Evolutionary conservation across 352 stramenopile species (phyloP).

Genomic region (Thalassiosira hispida): DNA sequence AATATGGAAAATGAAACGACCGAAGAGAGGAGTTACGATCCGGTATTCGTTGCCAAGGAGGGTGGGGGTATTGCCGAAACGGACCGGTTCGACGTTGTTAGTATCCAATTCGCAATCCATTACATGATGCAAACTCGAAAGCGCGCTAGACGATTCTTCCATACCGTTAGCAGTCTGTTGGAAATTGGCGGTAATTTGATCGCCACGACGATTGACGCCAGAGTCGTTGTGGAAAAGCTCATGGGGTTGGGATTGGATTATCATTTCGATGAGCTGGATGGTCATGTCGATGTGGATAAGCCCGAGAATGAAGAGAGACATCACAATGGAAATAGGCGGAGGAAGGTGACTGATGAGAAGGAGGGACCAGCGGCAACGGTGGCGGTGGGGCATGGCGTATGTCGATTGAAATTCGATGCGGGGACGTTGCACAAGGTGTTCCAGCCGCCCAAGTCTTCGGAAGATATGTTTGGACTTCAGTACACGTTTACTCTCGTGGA

Average conservation of each 20-base stretch:
- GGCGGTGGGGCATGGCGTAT: conserved; percentile 66
- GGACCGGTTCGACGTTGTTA: conserved; percentile 94
- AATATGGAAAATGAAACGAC: conserved; percentile 65
- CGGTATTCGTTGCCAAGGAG: conserved; percentile 61
- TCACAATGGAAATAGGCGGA: conserved; percentile 44
- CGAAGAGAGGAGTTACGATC: conserved; percentile 52
- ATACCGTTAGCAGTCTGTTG: conserved; percentile 91
- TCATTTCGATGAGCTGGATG: conserved; percentile 65
- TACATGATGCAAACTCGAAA: conserved; percentile 97
- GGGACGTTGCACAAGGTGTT: conserved; percentile 72
- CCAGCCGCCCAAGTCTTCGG: conserved; percentile 35
- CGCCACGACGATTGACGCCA: conserved; percentile 95
- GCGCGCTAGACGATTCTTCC: conserved; percentile 92
- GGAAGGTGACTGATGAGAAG: conserved; percentile 29
- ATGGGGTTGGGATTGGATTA: conserved; percentile 79
- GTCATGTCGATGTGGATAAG: conserved; percentile 43
- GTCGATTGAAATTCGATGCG: conserved; percentile 74
- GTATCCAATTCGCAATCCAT: conserved; percentile 99
- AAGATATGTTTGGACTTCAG: conserved; percentile 80
- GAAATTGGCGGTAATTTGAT: conserved; percentile 93
- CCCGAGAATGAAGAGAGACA: conserved; percentile 41
- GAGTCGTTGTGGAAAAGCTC: conserved; percentile 78
- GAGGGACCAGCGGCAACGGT: conserved; percentile 45
- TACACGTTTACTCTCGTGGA: conserved; percentile 85
- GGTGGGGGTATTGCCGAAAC: conserved; percentile 71